Evolutionary conservation across 371 early-diverging fungal species (phyloP).

Genomic region (Massospora cicadina): DNA sequence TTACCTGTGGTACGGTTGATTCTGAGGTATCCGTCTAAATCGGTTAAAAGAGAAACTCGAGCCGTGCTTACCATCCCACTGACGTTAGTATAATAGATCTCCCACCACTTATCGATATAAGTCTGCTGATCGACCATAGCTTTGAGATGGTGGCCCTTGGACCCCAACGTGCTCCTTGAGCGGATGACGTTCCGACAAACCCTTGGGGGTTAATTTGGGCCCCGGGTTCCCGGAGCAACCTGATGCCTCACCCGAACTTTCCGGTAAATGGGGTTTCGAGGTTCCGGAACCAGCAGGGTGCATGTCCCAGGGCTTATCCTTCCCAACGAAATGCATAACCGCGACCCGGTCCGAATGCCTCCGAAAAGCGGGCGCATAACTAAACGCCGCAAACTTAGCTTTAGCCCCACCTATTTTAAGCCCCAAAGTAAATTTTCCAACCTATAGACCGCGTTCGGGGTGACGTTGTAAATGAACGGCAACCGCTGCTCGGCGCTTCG

Average conservation of each 20-base stretch:
- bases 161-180: background rate
- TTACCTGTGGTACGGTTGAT: background rate
- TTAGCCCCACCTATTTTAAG: background rate
- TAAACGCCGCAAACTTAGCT: slow-evolving; percentile 14
- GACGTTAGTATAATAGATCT: background rate
- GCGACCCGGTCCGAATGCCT: slow-evolving; percentile 45
- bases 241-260: no score
- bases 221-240: background rate
- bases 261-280: no score
- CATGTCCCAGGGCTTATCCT: slow-evolving; percentile 71
- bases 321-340: slow-evolving; percentile 80
- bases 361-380: slow-evolving; percentile 53
- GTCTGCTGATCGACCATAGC: background rate
- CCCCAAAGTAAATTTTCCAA: slow-evolving; percentile 13
- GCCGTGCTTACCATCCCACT: background rate
- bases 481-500: slow-evolving; percentile 36
- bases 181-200: background rate
- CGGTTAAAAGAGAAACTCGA: background rate
- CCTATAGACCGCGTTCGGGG: slow-evolving; percentile 74
- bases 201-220: background rate
- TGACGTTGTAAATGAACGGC: slow-evolving; percentile 83
- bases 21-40: background rate
- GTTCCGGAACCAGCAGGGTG: background rate
- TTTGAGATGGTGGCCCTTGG: background rate
- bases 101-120: background rate